Evolutionary conservation across 371 early-diverging fungal genomes (phyloP).

Genomic region (Scutellospora calospora): DNA sequence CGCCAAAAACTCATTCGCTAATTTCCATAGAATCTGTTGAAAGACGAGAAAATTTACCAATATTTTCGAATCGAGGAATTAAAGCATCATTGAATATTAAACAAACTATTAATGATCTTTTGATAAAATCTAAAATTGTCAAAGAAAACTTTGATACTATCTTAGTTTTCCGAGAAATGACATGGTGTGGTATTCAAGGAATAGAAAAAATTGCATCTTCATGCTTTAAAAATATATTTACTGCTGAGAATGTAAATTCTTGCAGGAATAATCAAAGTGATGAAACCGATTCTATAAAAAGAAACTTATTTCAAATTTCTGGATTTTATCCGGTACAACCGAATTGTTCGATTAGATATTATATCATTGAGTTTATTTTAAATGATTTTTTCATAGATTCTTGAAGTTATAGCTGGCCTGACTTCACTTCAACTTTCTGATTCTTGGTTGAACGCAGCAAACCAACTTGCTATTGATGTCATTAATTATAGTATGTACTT

Average conservation of each 20-base stretch:
- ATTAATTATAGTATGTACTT: neutral
- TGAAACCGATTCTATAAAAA: neutral
- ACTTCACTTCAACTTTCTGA: neutral
- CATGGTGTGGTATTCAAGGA: conserved; percentile 40
- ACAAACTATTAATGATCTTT: conserved; percentile 6
- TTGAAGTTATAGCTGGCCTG: neutral
- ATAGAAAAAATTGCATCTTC: neutral
- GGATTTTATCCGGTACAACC: conserved; percentile 33
- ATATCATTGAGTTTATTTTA: neutral
- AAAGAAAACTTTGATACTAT: conserved; percentile 16
- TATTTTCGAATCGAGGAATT: neutral
- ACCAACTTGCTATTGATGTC: neutral
- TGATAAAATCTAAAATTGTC: neutral
- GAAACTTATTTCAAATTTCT: conserved; percentile 6
- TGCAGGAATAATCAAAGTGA: neutral
- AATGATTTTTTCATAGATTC: neutral
- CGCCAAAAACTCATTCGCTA: conserved; percentile 25
- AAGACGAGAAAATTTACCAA: neutral
- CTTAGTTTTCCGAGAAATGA: neutral
- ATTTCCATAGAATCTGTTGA: conserved; percentile 4
- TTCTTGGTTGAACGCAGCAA: conserved; percentile 1
- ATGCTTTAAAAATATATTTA: conserved; percentile 21
- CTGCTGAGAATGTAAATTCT: neutral
- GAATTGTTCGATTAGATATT: neutral
- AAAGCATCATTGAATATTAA: conserved; percentile 2